Conservation (phyloP, 1,284 basidiomycete genomes). For the Meira nashicola region DNA sequence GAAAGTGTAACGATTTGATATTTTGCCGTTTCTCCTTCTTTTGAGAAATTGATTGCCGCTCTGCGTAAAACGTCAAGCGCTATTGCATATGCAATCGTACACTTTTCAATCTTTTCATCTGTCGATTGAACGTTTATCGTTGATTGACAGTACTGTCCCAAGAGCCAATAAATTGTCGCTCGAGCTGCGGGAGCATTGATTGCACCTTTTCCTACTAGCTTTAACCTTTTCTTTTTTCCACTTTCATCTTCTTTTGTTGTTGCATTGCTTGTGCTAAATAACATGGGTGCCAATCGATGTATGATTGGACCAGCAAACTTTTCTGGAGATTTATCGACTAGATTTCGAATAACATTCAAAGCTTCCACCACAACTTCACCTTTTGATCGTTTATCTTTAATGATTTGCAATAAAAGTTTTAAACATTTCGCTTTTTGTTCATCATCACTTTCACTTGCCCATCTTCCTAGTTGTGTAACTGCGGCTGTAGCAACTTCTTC, state of each 20-base stretch:
- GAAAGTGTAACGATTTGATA: slow-evolving; percentile 41
- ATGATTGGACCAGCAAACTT: slow-evolving; percentile 24
- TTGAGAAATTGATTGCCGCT: slow-evolving; percentile 38
- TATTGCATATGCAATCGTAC: slow-evolving; percentile 37
- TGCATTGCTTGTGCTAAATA: slow-evolving; percentile 20
- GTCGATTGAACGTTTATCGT: slow-evolving; percentile 14
- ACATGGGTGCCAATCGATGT: slow-evolving; percentile 26
- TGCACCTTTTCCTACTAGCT: slow-evolving; percentile 32
- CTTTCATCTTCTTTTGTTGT: not conserved
- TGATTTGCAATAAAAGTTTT: not conserved
- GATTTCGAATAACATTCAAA: not conserved
- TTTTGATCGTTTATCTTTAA: not conserved
- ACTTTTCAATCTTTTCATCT: slow-evolving; percentile 1
- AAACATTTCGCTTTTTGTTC: not conserved
- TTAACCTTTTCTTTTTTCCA: slow-evolving; percentile 9
- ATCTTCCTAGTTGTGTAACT: not conserved
- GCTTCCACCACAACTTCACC: slow-evolving; percentile 2
- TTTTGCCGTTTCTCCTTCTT: slow-evolving; percentile 33
- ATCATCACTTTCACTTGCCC: not conserved
- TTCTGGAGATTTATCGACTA: not conserved
- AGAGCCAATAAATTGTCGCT: slow-evolving; percentile 42
- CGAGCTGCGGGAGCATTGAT: slow-evolving; percentile 28
- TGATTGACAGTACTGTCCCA: slow-evolving; percentile 41
- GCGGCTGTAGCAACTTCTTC: slow-evolving; percentile 1
- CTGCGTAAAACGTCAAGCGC: slow-evolving; percentile 44